A percentile compares a stretch with the other conserved stretches of the same genome.
These are phyloP conservation scores for Solanum acaule DNA, from an alignment of 257 asterid species.

Conservation along the genomic window DNA sequence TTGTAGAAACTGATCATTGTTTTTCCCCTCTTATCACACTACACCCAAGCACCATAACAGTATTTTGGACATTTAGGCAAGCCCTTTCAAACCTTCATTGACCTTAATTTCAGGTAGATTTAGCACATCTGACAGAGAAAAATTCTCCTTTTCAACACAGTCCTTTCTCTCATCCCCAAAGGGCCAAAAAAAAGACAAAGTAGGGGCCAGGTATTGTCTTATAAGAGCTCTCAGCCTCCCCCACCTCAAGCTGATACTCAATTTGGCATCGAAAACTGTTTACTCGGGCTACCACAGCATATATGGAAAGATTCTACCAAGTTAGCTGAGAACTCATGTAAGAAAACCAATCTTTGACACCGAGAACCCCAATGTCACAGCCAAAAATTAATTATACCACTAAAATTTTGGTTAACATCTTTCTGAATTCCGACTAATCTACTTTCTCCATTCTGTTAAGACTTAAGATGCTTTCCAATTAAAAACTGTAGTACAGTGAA, in stretches of 20 bases:
- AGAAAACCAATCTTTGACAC: background rate
- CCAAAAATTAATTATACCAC: background rate
- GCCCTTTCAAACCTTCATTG: background rate
- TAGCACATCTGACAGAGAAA: background rate
- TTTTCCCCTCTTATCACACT: background rate
- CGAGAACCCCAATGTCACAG: background rate
- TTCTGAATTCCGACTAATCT: background rate
- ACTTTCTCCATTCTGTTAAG: background rate
- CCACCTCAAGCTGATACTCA: background rate
- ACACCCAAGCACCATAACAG: background rate
- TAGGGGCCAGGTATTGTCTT: background rate
- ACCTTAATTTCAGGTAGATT: background rate
- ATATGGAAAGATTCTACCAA: background rate
- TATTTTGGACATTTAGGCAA: background rate
- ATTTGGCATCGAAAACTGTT: background rate
- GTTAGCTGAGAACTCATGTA: background rate
- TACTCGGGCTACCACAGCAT: background rate
- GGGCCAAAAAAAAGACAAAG: background rate
- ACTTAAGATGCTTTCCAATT: background rate
- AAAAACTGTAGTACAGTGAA: background rate
- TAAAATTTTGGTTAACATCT: background rate
- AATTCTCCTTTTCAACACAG: background rate
- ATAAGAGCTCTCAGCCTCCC: background rate
- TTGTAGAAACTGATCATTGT: background rate
- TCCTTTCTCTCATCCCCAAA: background rate